These are phyloP conservation scores for Perilla frutescens DNA, from an alignment of 257 asterid genomes.

Conservation along the genomic window DNA sequence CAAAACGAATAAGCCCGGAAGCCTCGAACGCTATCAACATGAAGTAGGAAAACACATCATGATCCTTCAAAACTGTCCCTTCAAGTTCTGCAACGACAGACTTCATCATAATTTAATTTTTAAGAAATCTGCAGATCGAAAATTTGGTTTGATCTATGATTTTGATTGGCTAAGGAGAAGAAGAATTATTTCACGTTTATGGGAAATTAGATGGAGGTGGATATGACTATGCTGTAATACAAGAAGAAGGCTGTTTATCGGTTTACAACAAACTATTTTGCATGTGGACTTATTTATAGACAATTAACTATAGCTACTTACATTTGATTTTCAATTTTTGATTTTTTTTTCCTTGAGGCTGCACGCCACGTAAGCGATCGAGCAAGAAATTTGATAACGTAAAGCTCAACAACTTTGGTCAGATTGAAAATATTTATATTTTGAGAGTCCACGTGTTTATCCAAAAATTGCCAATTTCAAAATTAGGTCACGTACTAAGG, in stretches of 20 bases:
- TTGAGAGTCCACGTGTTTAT: conserved; percentile 31
- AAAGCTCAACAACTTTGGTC: conserved; percentile 34
- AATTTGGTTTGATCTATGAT: background rate
- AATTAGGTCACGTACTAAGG: conserved; percentile 40
- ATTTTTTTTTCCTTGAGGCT: background rate
- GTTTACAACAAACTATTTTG: conserved; percentile 53
- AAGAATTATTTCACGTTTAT: conserved; percentile 17
- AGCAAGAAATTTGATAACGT: background rate
- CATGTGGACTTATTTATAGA: conserved; percentile 41
- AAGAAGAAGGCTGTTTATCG: conserved; percentile 49
- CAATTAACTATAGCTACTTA: background rate
- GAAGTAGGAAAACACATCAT: conserved; percentile 72
- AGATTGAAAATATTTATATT: background rate
- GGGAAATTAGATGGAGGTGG: conserved; percentile 63
- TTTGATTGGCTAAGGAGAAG: conserved; percentile 26
- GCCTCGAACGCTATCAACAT: conserved; percentile 94
- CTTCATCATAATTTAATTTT: conserved; percentile 39
- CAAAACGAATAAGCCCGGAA: conserved; percentile 71
- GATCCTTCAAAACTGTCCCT: conserved; percentile 73
- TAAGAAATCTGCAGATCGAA: background rate
- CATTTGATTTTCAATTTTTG: background rate
- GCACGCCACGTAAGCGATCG: conserved; percentile 26
- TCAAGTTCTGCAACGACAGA: conserved; percentile 69
- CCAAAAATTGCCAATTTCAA: background rate
- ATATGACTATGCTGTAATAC: conserved; percentile 55